phyloP scores from a whole-genome alignment of 73 alveolate genomes.

The Paraurostyla sp. region DNA sequence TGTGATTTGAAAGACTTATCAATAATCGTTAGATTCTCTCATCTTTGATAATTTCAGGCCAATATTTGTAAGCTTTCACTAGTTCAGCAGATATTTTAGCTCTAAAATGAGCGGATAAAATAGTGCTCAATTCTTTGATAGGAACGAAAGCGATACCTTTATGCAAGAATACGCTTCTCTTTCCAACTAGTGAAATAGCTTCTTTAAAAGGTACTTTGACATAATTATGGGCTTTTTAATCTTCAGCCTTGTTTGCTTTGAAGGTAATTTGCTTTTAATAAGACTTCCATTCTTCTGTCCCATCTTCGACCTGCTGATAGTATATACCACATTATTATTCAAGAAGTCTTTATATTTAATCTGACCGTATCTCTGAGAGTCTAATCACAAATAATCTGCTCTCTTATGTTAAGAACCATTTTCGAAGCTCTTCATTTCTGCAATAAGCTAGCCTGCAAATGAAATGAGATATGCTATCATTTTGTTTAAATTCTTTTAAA shows the following conservation, averaged over 20 bases:
- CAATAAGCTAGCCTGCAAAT: conserved; percentile 78
- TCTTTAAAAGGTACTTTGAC: conserved; percentile 66
- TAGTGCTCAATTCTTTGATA: conserved; percentile 31
- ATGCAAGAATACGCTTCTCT: conserved; percentile 62
- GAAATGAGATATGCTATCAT: conserved; percentile 78
- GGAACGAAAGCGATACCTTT: conserved; percentile 70
- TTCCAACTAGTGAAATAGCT: conserved; percentile 62
- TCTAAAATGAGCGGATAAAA: conserved; percentile 79
- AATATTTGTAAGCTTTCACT: conserved; percentile 65
- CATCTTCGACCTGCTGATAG: conserved; percentile 27
- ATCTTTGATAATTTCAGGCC: conserved; percentile 79
- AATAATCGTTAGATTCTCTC: conserved; percentile 81
- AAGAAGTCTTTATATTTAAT: conserved; percentile 35
- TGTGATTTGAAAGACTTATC: conserved; percentile 77
- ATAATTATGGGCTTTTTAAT: background rate
- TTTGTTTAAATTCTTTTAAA: conserved; percentile 9
- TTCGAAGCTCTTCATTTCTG: conserved; percentile 75
- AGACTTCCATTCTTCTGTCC: conserved; percentile 51
- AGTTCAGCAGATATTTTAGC: conserved; percentile 74
- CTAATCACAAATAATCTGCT: conserved; percentile 78
- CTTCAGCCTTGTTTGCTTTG: conserved; percentile 8
- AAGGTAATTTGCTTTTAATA: conserved; percentile 44
- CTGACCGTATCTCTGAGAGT: conserved; percentile 60
- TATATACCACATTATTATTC: conserved; percentile 58
- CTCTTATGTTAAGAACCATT: conserved; percentile 90